Evolutionary conservation across 139 green algal species (phyloP), one percentile per base, ranked within the genome.

Genomic region (Picochlorum sp.): DNA sequence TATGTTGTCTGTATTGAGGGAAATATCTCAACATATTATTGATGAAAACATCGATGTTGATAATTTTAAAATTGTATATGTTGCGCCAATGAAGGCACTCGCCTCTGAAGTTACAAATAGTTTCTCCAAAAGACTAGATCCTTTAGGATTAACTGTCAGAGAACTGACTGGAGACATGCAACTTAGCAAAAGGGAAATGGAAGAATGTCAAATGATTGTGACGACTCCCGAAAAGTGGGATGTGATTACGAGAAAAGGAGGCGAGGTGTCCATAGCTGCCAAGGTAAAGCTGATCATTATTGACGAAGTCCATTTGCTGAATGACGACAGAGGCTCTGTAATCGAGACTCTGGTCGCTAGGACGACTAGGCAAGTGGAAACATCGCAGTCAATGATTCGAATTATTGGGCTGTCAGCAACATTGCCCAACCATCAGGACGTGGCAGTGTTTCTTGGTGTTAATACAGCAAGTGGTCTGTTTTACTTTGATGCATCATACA

Each of bases 211-310:
- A 74, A 96, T 98, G 89, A 96, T 98, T 50, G 89, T 98, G 30
- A 98, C 92, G 14, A 98, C 92, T 3, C 92, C 92, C 4, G 92
- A 98, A 79, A 98, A 98, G 73, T 98, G 92, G 92, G 92, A 98
- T 63, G 92, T 98, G n/a, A 96, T 98, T 61, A 98, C 92, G 6
- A 79, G 92, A 45, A 98, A 98, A 77, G 82, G 87, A 47, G 78
- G 81, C 25, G 76, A 93, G 55, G 81, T 88, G 57, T 33, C 61
- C 3, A 71, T 94, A 39, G 75, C 83, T 10, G 69, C 76, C 4
- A 55, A 85, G 3, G 90, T 98, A 18, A 70, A 72, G 30, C 78
- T 97, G 58, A 86, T 97, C 8, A 94, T 96, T 72, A 90, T 97
- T 18, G 70, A 78, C 41, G 71, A 86, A 54, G 77, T 94, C 35